Evolutionary conservation across 1,284 basidiomycete genomes (phyloP).

Genomic region (Coniferiporia weirii): DNA sequence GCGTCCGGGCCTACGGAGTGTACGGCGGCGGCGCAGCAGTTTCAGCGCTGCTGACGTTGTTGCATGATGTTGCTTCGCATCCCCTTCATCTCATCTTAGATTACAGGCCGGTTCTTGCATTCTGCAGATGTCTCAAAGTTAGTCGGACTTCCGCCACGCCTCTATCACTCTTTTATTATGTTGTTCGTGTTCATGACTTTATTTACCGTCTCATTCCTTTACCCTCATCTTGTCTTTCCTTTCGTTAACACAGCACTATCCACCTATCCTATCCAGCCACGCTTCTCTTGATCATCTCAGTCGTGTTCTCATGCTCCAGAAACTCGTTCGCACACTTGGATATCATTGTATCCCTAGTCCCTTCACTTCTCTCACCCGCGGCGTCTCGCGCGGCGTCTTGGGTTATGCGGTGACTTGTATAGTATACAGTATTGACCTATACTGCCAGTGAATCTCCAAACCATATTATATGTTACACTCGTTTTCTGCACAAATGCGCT

Average conservation of each 20-base stretch:
- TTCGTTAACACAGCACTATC: slow-evolving; percentile 1
- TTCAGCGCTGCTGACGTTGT: slow-evolving; percentile 79
- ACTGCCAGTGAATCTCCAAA: not conserved
- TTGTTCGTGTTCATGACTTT: slow-evolving; percentile 5
- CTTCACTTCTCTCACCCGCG: not conserved
- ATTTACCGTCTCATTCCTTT: not conserved
- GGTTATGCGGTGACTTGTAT: slow-evolving; percentile 5
- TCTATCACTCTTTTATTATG: slow-evolving; percentile 1
- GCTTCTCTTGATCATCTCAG: not conserved
- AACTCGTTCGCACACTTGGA: not conserved
- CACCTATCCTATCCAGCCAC: not conserved
- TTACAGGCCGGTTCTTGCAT: slow-evolving; percentile 15
- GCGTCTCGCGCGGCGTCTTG: not conserved
- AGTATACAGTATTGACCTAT: slow-evolving; percentile 6
- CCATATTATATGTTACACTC: not conserved
- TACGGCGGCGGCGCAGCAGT: slow-evolving; percentile 71
- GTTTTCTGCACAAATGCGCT: not conserved
- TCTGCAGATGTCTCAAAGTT: slow-evolving; percentile 11
- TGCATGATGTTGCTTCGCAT: slow-evolving; percentile 38
- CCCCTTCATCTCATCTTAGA: slow-evolving; percentile 5
- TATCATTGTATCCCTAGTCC: slow-evolving; percentile 10
- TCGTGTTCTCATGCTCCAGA: slow-evolving; percentile 2
- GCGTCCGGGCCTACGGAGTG: slow-evolving; percentile 62
- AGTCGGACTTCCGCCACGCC: not conserved
- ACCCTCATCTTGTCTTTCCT: slow-evolving; percentile 2